These are phyloP conservation scores for Quercus ilex DNA, from an alignment of 306 rosid genomes.

Conservation along the genomic window DNA sequence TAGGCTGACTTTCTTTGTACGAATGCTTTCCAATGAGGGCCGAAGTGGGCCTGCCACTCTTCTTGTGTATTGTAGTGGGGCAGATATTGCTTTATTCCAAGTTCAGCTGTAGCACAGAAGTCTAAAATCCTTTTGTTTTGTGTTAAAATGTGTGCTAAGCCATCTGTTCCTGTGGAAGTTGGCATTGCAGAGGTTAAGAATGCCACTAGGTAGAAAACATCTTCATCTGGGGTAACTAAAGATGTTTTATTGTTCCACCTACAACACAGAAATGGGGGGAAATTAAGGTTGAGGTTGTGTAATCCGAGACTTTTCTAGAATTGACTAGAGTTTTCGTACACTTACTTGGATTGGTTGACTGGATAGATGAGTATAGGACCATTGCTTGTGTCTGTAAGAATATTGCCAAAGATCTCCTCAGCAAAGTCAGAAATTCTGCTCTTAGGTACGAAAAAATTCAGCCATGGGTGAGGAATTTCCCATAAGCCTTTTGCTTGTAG, in stretches of 20 bases:
- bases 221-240: conserved; percentile 85
- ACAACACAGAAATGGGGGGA: conserved; percentile 13
- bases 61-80: conserved; percentile 66
- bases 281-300: not conserved
- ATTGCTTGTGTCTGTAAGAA: conserved; percentile 58
- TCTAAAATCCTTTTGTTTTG: conserved; percentile 71
- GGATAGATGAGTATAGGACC: conserved; percentile 95
- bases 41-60: conserved; percentile 88
- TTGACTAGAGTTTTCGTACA: not conserved
- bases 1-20: conserved; percentile 57
- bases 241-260: conserved; percentile 89
- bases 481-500: conserved; percentile 70
- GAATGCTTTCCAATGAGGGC: conserved; percentile 62
- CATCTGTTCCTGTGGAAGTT: conserved; percentile 53
- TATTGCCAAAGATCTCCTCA: conserved; percentile 67
- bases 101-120: conserved; percentile 39
- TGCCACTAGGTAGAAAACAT: conserved; percentile 73
- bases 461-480: conserved; percentile 98
- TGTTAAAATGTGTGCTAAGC: conserved; percentile 52
- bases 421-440: conserved; percentile 62
- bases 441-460: conserved; percentile 74
- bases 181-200: conserved; percentile 78
- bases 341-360: conserved; percentile 81
- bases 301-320: not conserved
- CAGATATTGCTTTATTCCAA: conserved; percentile 75